Conservation (phyloP, 805 yeast species). For the Metschnikowia cubensis region DNA sequence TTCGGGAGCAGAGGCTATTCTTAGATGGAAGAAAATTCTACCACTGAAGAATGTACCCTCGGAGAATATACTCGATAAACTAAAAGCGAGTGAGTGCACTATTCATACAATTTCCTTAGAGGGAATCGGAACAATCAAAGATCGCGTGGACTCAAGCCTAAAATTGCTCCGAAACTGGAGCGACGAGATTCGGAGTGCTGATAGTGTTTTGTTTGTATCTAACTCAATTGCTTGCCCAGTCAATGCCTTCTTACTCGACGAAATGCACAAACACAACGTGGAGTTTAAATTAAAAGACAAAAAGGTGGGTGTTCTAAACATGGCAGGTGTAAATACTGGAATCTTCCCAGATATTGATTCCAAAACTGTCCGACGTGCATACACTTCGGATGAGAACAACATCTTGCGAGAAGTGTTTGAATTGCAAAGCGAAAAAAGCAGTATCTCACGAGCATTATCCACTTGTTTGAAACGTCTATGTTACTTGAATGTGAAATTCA, state of each 20-base stretch:
- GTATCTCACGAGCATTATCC: conserved; percentile 14
- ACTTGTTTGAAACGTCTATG: conserved; percentile 21
- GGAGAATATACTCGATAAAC: neutral
- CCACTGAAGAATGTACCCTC: neutral
- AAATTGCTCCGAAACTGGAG: conserved; percentile 33
- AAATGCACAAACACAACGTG: conserved; percentile 14
- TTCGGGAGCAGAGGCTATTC: neutral
- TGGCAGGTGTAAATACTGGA: conserved; percentile 34
- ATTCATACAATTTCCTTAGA: conserved; percentile 39
- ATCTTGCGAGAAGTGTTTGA: conserved; percentile 36
- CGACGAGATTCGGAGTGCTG: conserved; percentile 24
- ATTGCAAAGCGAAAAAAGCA: conserved; percentile 23
- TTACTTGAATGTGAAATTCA: conserved; percentile 29
- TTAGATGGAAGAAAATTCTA: neutral
- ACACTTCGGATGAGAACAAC: conserved; percentile 32
- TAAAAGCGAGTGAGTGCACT: conserved; percentile 15
- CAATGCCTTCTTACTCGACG: conserved; percentile 26
- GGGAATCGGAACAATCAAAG: conserved; percentile 34
- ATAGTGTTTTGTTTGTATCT: conserved; percentile 31
- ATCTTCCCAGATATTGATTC: conserved; percentile 30
- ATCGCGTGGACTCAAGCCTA: conserved; percentile 25
- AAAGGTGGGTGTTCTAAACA: conserved; percentile 31
- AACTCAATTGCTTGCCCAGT: conserved; percentile 35
- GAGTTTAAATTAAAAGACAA: conserved; percentile 11
- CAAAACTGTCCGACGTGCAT: conserved; percentile 38